phyloP scores from a whole-genome alignment of 768 basidiomycete species.

The Leccinum arenicola region DNA sequence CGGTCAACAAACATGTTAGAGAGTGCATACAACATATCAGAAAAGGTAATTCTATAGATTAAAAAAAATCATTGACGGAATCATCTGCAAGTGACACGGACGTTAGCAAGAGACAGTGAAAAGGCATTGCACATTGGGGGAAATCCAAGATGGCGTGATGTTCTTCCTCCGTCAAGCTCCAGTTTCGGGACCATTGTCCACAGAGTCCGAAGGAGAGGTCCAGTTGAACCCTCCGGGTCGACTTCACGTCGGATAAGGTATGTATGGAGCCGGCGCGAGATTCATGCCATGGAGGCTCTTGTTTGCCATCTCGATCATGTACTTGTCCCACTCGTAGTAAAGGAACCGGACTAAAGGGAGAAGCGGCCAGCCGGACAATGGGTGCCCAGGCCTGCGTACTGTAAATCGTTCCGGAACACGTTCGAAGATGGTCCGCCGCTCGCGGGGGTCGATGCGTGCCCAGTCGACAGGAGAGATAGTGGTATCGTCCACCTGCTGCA shows the following conservation, averaged over 20 bases:
- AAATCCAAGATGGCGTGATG: too few species aligned
- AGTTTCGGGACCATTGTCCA: too few species aligned
- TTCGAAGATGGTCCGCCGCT: constrained; percentile 2
- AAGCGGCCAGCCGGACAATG: neutral
- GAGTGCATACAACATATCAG: too few species aligned
- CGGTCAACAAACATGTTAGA: too few species aligned
- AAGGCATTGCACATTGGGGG: too few species aligned
- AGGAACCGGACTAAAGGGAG: constrained; percentile 12
- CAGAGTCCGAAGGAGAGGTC: too few species aligned
- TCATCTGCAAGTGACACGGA: too few species aligned
- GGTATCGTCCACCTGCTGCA: neutral
- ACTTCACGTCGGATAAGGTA: neutral
- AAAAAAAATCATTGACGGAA: too few species aligned
- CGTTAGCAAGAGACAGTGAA: too few species aligned
- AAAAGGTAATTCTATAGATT: too few species aligned
- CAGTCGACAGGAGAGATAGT: constrained; percentile 1
- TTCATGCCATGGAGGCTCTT: neutral
- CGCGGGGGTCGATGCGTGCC: constrained; percentile 6
- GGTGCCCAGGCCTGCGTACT: neutral
- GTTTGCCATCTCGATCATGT: constrained; percentile 16
- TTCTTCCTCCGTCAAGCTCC: too few species aligned
- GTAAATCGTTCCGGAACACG: constrained; percentile 2
- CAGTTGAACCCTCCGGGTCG: too few species aligned
- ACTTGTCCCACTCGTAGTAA: constrained; percentile 22
- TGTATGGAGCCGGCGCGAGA: neutral